Base-by-base conservation (phyloP, 768 basidiomycete species). In the Naganishia randhawae region DNA sequence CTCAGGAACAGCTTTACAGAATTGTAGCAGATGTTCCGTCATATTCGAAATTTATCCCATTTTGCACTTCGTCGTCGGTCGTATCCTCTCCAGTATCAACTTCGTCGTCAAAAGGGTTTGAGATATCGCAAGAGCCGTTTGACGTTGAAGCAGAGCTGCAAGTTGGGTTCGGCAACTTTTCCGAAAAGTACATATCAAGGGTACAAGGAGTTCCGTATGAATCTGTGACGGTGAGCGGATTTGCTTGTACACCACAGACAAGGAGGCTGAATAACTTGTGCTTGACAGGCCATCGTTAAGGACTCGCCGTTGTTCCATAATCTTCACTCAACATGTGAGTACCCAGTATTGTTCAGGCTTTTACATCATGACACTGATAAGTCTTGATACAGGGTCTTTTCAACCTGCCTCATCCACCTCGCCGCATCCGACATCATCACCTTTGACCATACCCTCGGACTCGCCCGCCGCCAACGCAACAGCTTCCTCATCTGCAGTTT, bases 21-120 rank as follows among this genome's bases (percentile, higher is more conserved):
- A 80, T 98, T 69, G 91, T 99, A 64, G 85, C 92, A 16, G 88
- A 98, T 80, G 89, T 97, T 31, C 86, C 83, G 17, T 89, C 90
- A 1, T 99, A 98, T 78, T 85, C 87, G 11, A 82, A 81, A 68
- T 99, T 97, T 77, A 82, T 99, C 63, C 95, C 96, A 7, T 95
- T 90, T 79, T 96, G 94, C 81, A 86, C 53, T 0, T 33, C 67
- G 50, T 65, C 67, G 25, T 42, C 65, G 64, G 45, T 66, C 69
- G 31, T 68, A 57, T 57, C 45, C 17, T 52, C 62, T 17, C n/a
- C 29, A 19, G 25, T 32, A 22, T 35, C 65, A 11, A n/a, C 27
- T 42, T 19, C 41, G 32, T 32, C 67, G 17, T 31, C 67, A 19
- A 41, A 52, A 17, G n/a, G 35, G 10, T n/a, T 67, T 17, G 53